A percentile compares a stretch with the other conserved stretches of the same genome.
phyloP scores from a whole-genome alignment of 2,329 filamentous ascomycete genomes.

The Sporothrix inflata region DNA sequence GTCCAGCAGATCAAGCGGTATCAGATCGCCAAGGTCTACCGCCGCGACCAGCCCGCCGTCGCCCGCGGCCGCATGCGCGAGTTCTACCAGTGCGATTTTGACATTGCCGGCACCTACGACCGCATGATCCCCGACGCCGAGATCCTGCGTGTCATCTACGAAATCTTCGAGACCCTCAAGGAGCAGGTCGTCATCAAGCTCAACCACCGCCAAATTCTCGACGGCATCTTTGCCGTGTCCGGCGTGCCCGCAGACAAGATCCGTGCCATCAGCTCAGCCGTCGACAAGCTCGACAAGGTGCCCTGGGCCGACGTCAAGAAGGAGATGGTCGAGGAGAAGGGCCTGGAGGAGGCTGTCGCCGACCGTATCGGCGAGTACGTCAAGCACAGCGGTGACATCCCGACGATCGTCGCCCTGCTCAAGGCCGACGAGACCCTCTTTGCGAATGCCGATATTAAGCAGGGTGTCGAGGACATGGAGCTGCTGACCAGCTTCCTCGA shows the following conservation, averaged over 20 bases:
- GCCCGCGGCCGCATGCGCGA: constrained; percentile 92
- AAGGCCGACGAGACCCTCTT: constrained; percentile 68
- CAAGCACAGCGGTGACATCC: constrained; percentile 35
- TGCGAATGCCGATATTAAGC: constrained; percentile 74
- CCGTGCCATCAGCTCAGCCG: constrained; percentile 84
- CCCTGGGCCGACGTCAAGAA: constrained; percentile 87
- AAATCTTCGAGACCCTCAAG: constrained; percentile 79
- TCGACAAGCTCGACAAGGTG: constrained; percentile 92
- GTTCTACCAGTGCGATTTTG: constrained; percentile 97
- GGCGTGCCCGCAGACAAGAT: constrained; percentile 88
- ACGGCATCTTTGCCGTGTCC: constrained; percentile 88
- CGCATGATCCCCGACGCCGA: constrained; percentile 92
- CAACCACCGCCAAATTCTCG: constrained; percentile 92
- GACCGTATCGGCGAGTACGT: constrained; percentile 88
- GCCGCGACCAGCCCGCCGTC: constrained; percentile 59
- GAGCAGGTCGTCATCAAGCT: constrained; percentile 82
- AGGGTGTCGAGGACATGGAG: constrained; percentile 79
- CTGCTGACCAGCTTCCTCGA: constrained; percentile 82
- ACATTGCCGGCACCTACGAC: constrained; percentile 87
- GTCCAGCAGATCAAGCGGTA: constrained; percentile 88
- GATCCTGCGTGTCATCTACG: constrained; percentile 79
- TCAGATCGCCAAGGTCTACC: constrained; percentile 91
- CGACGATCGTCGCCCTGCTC: constrained; percentile 72
- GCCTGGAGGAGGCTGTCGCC: constrained; percentile 73
- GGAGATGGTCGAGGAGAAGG: constrained; percentile 94